Evolutionary conservation across 495 filamentous ascomycete species (phyloP), one percentile per base, ranked within the genome.

Genomic region (Trichoderma parareesei): DNA sequence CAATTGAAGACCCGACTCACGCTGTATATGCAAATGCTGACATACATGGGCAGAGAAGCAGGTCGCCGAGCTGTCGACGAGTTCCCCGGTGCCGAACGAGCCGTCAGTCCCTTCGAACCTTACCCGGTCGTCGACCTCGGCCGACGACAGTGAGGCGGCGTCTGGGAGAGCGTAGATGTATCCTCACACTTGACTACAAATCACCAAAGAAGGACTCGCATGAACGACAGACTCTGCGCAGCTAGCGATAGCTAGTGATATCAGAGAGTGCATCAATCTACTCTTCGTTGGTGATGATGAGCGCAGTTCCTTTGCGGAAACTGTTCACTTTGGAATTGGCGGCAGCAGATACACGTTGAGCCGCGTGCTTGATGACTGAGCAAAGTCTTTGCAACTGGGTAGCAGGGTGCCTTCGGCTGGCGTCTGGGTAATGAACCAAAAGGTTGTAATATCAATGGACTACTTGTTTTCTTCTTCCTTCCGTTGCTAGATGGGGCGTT

Each of bases 21-120:
- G 27, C 9, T n/a, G 14, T 8, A 49, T 49, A 49, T 49, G 3
- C 46, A 18, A 49, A 37, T 0, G 37, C 38, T 41, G 38, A 42
- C 38, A 33, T 11, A 11, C 13, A n/a, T 38, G 61, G 9, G 14
- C n/a, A 63, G 61, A 63, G 14, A 63, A 63, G n/a, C 61, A 63
- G 37, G 16, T 63, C 40, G 6, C 42, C 18, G 61, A 63, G 5
- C 33, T 63, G 43, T 63, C 61, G 13, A 8, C 41, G 7, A 44
- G 5, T n/a, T 44, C 40, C 49, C 41, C 43, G 3, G 14, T 11
- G 6, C 33, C 41, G 10, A 63, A 37, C 5, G 43, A 42, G 16
- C 61, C 61, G 7, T 44, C 61, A 6, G 33, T 63, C 8, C 27
- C 40, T 37, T 63, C 61, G 14, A 57, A 57, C 16, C 53, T 57